Conservation (phyloP, 257 asterid genomes). For the Solanum peruvianum region DNA sequence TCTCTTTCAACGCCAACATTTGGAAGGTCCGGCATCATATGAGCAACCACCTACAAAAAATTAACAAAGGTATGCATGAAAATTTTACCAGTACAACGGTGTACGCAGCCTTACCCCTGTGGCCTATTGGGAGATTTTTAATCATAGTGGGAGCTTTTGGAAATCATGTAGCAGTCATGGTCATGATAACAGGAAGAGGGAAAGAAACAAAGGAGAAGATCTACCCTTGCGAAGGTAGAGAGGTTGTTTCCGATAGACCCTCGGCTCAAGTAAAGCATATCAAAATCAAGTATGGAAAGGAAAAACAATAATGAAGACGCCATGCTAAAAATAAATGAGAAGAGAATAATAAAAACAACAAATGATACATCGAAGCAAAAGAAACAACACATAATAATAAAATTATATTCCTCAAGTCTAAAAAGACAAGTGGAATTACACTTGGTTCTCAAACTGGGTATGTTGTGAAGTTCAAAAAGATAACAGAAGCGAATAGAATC, state of each 20-base stretch:
- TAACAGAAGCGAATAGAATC: neutral
- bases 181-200: neutral
- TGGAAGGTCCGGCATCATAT: conserved; percentile 99
- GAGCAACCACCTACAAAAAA: conserved; percentile 80
- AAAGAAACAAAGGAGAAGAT: neutral
- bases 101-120: neutral
- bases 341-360: neutral
- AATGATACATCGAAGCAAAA: neutral
- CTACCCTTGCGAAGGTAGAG: neutral
- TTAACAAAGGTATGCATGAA: neutral
- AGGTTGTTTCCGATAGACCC: neutral
- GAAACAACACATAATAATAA: neutral
- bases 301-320: neutral
- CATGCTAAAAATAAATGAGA: neutral
- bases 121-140: neutral
- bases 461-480: neutral
- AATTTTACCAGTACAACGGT: neutral
- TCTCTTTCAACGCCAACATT: conserved; percentile 98
- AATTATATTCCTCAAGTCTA: neutral
- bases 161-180: neutral
- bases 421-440: neutral
- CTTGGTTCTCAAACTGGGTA: neutral
- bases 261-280: neutral
- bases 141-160: neutral
- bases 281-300: neutral